Evolutionary conservation across 768 basidiomycete genomes (phyloP).

Genomic region (Mycena metata): DNA sequence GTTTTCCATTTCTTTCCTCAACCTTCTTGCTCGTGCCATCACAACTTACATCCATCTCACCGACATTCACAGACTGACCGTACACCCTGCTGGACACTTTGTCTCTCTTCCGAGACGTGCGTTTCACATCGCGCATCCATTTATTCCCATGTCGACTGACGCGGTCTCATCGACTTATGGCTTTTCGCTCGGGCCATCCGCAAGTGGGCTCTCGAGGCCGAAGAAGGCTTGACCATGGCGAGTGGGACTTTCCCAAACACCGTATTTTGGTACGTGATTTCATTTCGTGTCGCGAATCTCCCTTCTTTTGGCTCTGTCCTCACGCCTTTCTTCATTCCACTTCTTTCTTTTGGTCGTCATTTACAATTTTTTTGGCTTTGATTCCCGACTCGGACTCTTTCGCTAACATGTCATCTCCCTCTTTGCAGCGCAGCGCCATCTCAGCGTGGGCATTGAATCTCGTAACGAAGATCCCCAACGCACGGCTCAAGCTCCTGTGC

Average conservation of each 20-base stretch:
- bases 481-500: no score
- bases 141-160: not conserved
- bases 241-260: constrained; percentile 85
- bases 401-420: constrained; percentile 47
- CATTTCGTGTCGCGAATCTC: constrained; percentile 15
- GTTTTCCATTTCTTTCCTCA: constrained; percentile 17
- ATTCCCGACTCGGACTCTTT: not conserved
- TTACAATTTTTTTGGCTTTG: not conserved
- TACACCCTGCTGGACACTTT: no score
- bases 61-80: no score
- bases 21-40: not conserved
- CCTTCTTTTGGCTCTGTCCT: not conserved
- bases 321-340: not conserved
- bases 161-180: constrained; percentile 62
- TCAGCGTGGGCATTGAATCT: constrained; percentile 81
- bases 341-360: not conserved
- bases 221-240: constrained; percentile 78
- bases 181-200: constrained; percentile 75
- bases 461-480: no score
- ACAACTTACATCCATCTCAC: not conserved
- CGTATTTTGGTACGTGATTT: constrained; percentile 67
- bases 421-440: constrained; percentile 85
- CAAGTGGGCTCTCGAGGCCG: constrained; percentile 75
- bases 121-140: not conserved
- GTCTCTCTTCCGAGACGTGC: constrained; percentile 73